phyloP scores from a whole-genome alignment of 805 yeast species.

The Jamesozyma piceae region DNA sequence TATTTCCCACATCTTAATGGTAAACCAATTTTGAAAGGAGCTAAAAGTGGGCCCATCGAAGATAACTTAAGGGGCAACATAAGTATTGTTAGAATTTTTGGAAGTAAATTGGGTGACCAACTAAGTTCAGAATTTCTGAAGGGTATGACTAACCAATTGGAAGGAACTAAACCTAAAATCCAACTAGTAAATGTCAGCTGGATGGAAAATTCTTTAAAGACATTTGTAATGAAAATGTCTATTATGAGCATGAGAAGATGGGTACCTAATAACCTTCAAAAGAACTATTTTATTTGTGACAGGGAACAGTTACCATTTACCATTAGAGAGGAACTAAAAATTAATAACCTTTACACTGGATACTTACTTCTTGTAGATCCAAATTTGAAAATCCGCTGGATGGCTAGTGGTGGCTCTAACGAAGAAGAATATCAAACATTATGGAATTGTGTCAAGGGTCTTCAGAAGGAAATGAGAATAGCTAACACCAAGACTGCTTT shows the following conservation, averaged over 20 bases:
- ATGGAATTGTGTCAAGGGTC: constrained; percentile 4
- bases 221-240: constrained; percentile 47
- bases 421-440: constrained; percentile 53
- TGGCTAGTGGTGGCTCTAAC: constrained; percentile 72
- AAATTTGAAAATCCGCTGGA: constrained; percentile 77
- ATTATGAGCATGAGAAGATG: constrained; percentile 29
- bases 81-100: constrained; percentile 24
- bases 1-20: constrained; percentile 78
- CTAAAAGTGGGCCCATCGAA: constrained; percentile 25
- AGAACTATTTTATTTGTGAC: constrained; percentile 55
- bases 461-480: constrained; percentile 5
- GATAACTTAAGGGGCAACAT: constrained; percentile 22
- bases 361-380: constrained; percentile 72
- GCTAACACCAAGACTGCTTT: background rate
- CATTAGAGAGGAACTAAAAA: constrained; percentile 47
- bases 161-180: constrained; percentile 20
- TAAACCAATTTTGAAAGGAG: constrained; percentile 34
- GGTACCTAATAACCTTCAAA: constrained; percentile 40
- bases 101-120: constrained; percentile 50
- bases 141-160: constrained; percentile 1
- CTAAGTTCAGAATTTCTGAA: constrained; percentile 40
- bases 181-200: constrained; percentile 72
- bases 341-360: constrained; percentile 75
- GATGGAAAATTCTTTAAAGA: constrained; percentile 66
- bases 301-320: constrained; percentile 48